Conservation (phyloP, 805 yeast genomes). For the Yarrowia divulgata region DNA sequence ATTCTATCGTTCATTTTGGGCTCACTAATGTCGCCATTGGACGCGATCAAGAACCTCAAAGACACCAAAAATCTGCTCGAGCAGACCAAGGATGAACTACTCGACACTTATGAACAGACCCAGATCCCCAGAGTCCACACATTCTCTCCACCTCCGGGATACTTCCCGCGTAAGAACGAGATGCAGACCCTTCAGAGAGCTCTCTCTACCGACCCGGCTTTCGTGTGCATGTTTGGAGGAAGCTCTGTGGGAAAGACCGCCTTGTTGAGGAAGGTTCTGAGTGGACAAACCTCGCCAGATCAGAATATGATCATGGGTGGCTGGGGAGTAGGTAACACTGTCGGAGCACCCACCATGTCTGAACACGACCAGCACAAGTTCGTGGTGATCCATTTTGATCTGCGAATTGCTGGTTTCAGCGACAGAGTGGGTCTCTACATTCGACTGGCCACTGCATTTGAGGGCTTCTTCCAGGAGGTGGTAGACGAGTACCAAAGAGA, state of each 20-base stretch:
- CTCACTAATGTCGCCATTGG: constrained; percentile 42
- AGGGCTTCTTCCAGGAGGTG: constrained; percentile 40
- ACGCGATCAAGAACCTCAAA: constrained; percentile 42
- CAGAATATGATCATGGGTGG: constrained; percentile 32
- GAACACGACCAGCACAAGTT: constrained; percentile 36
- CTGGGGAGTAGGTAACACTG: constrained; percentile 18
- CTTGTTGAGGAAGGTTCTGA: constrained; percentile 42
- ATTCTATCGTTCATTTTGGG: constrained; percentile 37
- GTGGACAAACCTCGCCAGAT: constrained; percentile 37
- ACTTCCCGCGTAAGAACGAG: constrained; percentile 41
- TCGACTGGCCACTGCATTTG: constrained; percentile 41
- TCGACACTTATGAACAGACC: constrained; percentile 43
- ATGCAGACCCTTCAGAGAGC: constrained; percentile 31
- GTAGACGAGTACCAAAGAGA: constrained; percentile 40
- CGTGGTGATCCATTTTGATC: constrained; percentile 42
- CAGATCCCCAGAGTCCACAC: constrained; percentile 43
- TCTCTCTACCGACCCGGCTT: constrained; percentile 42
- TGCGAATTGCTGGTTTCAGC: constrained; percentile 43
- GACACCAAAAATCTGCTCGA: constrained; percentile 43
- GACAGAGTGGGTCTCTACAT: constrained; percentile 42
- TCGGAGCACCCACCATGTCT: constrained; percentile 37
- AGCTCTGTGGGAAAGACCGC: constrained; percentile 44
- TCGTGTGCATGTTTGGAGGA: constrained; percentile 43
- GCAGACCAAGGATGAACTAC: constrained; percentile 42
- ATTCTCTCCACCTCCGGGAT: constrained; percentile 43